Evolutionary conservation across 2,329 filamentous ascomycete species (phyloP), one percentile per base, ranked within the genome.

Genomic region (Colletotrichum lini): DNA sequence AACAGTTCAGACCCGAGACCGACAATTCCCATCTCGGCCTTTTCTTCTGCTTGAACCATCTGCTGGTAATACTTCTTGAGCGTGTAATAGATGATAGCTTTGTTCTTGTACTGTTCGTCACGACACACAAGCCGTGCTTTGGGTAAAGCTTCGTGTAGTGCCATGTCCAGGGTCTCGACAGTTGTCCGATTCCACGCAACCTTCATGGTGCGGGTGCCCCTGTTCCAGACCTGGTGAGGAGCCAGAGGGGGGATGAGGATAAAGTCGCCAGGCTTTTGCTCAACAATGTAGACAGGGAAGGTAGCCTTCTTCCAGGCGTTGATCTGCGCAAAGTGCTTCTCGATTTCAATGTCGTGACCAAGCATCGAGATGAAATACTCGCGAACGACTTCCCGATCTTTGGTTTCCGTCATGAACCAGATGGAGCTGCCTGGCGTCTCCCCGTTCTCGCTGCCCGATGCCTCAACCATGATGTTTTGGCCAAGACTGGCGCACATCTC

Each of bases 41-140:
- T 81, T 67, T 87, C 85, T 60, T 90, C 88, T 59, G 89, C 84
- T 30, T 87, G 83, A 65, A 87, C 83, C 18, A 94, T 87, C 60
- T 90, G 85, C n/a, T 85, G 84, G 73, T 87, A 85, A 79, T 98
- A 98, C 77, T 95, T 96, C 13, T 92, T 84, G 4, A 98, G 86
- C 0, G 95, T 94, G 79, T 92, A 98, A 80, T 95, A 98, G 54
- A 98, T 87, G 69, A 98, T 98, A 6, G 95, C 94, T 80, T 98
- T 98, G 83, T 97, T 98, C 80, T 98, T 98, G 85, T 99, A 99
- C 80, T 98, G 96, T 80, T 99, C 96, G 75, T 99, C 96, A 47
- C 96, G 93, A 79, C 96, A 98, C 3, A 98, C 96, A 75, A 98
- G 89, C 15, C 95, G 90, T 12, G 95, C 94, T 76, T 95, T 94